Evolutionary conservation across 1,284 basidiomycete genomes (phyloP).

Genomic region (Gomphus bonarii): DNA sequence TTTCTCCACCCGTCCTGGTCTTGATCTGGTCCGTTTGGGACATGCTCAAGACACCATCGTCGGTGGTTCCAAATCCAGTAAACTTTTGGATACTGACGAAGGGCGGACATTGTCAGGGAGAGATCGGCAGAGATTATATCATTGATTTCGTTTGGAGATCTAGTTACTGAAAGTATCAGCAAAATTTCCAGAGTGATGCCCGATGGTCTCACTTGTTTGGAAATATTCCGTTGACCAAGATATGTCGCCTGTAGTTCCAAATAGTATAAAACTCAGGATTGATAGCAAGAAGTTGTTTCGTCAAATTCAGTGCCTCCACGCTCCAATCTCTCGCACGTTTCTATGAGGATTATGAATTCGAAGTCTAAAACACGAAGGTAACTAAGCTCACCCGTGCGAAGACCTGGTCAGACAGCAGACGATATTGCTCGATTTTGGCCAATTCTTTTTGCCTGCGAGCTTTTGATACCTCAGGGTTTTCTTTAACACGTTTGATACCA

Average conservation of each 20-base stretch:
- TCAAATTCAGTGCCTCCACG: slow-evolving; percentile 58
- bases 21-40: slow-evolving; percentile 59
- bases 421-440: slow-evolving; percentile 67
- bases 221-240: slow-evolving; percentile 68
- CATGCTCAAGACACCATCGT: slow-evolving; percentile 81
- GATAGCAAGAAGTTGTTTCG: slow-evolving; percentile 64
- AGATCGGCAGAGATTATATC: slow-evolving; percentile 62
- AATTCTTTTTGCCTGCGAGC: slow-evolving; percentile 62
- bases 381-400: slow-evolving; percentile 46
- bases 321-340: slow-evolving; percentile 60
- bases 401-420: slow-evolving; percentile 53
- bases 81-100: slow-evolving; percentile 82
- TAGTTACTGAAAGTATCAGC: slow-evolving; percentile 21
- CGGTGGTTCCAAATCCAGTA: slow-evolving; percentile 98
- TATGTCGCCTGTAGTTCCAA: slow-evolving; percentile 85
- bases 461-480: slow-evolving; percentile 52
- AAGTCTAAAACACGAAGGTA: background rate
- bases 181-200: background rate
- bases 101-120: slow-evolving; percentile 66
- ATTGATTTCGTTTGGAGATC: slow-evolving; percentile 54
- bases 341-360: slow-evolving; percentile 28
- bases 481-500: slow-evolving; percentile 61
- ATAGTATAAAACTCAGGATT: slow-evolving; percentile 91
- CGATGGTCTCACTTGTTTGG: slow-evolving; percentile 37
- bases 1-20: slow-evolving; percentile 59